Conservation (phyloP, 148 eudicot species). For the Pharnaceum exiguum region DNA sequence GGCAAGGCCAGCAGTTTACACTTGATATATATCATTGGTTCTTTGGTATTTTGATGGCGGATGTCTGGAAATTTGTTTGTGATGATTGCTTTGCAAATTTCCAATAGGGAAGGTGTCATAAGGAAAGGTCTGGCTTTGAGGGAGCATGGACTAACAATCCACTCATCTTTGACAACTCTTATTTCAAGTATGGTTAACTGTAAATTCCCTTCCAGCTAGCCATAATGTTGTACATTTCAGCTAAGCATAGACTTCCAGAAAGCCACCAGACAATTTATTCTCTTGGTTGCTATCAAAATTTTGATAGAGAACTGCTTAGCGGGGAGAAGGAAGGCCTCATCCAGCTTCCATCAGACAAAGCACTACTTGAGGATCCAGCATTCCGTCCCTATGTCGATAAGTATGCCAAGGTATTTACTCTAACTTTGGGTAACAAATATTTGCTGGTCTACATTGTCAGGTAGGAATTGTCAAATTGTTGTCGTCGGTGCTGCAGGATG, state of each 20-base stretch:
- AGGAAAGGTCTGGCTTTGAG: constrained; percentile 60
- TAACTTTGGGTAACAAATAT: not conserved
- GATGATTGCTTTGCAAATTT: too few relatives aligned
- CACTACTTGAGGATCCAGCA: constrained; percentile 53
- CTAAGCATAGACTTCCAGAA: not conserved
- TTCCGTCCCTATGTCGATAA: constrained; percentile 62
- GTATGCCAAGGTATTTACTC: constrained; percentile 50
- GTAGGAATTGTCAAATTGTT: not conserved
- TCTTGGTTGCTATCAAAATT: not conserved
- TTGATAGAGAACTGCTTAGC: constrained; percentile 45
- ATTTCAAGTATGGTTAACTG: constrained; percentile 33
- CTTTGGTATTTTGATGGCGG: too few relatives aligned
- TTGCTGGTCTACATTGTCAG: not conserved
- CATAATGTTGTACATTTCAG: not conserved
- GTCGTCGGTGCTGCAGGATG: constrained; percentile 35
- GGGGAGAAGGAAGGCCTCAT: constrained; percentile 67
- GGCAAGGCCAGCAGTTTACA: too few relatives aligned
- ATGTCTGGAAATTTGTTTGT: not conserved
- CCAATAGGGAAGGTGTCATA: constrained; percentile 61
- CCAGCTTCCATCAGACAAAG: constrained; percentile 65
- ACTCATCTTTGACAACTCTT: constrained; percentile 54
- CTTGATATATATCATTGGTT: not conserved
- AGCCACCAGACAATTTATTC: too few relatives aligned
- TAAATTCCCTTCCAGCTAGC: not conserved
- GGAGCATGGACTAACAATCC: constrained; percentile 64